Evolutionary conservation across 805 yeast species (phyloP).

Genomic region (Torulaspora delbrueckii): DNA sequence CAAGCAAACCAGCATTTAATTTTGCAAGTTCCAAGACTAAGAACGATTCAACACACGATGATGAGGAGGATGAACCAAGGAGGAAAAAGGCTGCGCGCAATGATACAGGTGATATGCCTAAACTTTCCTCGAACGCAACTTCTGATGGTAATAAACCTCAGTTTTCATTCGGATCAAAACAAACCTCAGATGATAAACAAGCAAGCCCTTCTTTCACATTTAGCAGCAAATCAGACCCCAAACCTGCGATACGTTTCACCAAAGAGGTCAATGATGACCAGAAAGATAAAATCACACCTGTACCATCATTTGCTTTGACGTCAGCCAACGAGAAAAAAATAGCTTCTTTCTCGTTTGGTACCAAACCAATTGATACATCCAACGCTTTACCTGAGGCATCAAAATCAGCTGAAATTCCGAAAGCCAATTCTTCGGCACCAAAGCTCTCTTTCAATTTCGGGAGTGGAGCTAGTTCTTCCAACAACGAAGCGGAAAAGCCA

Average conservation of each 20-base stretch:
- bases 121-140: background rate
- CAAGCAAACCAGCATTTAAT: background rate
- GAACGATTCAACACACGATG: background rate
- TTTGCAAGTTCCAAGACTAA: background rate
- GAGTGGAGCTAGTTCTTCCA: background rate
- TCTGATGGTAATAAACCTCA: background rate
- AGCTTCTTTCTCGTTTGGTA: constrained; percentile 15
- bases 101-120: background rate
- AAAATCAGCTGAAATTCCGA: background rate
- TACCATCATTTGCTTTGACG: background rate
- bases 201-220: background rate
- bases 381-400: background rate
- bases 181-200: background rate
- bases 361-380: background rate
- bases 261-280: background rate
- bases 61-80: constrained; percentile 8
- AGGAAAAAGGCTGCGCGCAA: constrained; percentile 6
- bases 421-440: background rate
- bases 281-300: background rate
- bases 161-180: background rate
- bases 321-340: background rate
- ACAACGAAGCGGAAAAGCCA: background rate
- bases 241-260: background rate
- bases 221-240: background rate
- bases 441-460: background rate